phyloP scores from a whole-genome alignment of 768 basidiomycete species.

The Omphalotus guepiniiformis region DNA sequence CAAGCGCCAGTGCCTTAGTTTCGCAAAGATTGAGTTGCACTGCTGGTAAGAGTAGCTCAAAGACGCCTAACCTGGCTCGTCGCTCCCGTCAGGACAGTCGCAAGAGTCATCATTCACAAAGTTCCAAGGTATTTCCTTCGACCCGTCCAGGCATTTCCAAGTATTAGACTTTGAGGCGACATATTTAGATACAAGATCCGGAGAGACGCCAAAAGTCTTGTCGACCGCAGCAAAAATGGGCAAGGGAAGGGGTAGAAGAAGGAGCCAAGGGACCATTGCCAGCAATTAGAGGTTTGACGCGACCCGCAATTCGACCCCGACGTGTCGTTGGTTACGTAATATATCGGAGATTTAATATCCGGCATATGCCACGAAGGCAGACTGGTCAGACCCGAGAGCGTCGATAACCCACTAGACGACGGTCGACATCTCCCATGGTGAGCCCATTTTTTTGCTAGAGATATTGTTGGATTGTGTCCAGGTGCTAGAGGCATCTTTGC shows the following conservation, averaged over 20 bases:
- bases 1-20: slow-evolving; percentile 80
- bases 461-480: no score
- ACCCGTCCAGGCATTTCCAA: slow-evolving; percentile 83
- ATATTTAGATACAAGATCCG: slow-evolving; percentile 53
- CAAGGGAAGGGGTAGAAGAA: not conserved
- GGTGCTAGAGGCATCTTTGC: no score
- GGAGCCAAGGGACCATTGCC: slow-evolving; percentile 1
- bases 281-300: not conserved
- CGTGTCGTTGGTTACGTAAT: no score
- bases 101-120: slow-evolving; percentile 94
- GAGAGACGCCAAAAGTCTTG: slow-evolving; percentile 56
- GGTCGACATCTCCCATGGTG: no score
- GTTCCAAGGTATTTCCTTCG: slow-evolving; percentile 70
- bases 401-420: no score
- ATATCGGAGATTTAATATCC: no score
- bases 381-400: no score
- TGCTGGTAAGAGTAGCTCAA: not conserved
- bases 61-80: slow-evolving; percentile 74
- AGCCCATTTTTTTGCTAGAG: no score
- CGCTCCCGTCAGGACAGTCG: slow-evolving; percentile 92
- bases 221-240: slow-evolving; percentile 26
- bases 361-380: no score
- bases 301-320: no score
- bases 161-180: slow-evolving; percentile 43
- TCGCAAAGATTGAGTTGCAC: slow-evolving; percentile 3